Evolutionary conservation across 345 rosid species (phyloP).

Genomic region (Cardamine chenopodiifolia): DNA sequence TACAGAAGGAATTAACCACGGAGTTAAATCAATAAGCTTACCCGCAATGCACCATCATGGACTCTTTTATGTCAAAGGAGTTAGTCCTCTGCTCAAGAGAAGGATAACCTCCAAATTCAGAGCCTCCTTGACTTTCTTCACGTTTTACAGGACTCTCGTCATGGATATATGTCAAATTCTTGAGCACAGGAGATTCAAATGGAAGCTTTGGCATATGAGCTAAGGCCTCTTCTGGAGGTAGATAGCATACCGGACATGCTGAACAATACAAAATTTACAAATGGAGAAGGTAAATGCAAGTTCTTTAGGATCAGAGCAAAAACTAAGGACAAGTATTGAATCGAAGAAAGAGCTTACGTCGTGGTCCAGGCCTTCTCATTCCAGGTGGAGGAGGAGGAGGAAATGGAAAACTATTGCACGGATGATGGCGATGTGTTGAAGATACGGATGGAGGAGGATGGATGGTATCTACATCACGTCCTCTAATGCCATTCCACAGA

Average conservation of each 20-base stretch:
- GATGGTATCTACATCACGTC: constrained; percentile 41
- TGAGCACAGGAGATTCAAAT: constrained; percentile 61
- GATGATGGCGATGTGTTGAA: constrained; percentile 55
- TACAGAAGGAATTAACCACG: not conserved
- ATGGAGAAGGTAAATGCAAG: not conserved
- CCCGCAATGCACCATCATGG: constrained; percentile 94
- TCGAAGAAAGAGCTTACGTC: constrained; percentile 53
- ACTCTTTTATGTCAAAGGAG: constrained; percentile 68
- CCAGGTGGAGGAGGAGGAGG: constrained; percentile 90
- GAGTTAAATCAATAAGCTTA: constrained; percentile 40
- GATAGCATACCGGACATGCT: constrained; percentile 90
- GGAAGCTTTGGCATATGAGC: constrained; percentile 68
- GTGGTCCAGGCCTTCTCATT: constrained; percentile 66
- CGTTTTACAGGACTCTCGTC: constrained; percentile 59
- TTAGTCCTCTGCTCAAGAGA: constrained; percentile 65
- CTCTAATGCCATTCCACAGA: constrained; percentile 34
- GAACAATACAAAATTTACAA: constrained; percentile 24
- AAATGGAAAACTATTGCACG: constrained; percentile 64
- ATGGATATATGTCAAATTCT: constrained; percentile 58
- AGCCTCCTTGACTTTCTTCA: constrained; percentile 70
- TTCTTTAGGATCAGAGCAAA: not conserved
- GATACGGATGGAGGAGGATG: constrained; percentile 40
- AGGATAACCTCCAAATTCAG: constrained; percentile 89
- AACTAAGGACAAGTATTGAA: not conserved
- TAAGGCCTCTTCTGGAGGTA: constrained; percentile 72